Conservation (phyloP, 2,329 filamentous ascomycete species). For the Torrubiellomyces zombiae region DNA sequence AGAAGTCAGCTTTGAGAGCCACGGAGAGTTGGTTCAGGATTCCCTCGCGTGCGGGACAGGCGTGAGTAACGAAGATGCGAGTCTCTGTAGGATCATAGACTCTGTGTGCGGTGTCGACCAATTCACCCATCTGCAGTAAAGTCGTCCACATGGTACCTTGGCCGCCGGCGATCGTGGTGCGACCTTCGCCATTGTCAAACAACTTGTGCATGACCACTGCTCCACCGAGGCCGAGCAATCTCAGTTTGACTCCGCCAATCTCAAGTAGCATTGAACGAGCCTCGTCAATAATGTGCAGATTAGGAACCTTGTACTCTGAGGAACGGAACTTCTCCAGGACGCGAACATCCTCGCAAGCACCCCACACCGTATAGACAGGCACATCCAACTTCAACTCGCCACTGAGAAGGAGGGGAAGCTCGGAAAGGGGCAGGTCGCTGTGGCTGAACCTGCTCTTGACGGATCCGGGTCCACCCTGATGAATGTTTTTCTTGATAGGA, state of each 20-base stretch:
- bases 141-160: slow-evolving; percentile 99
- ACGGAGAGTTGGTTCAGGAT: slow-evolving; percentile 96
- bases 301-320: slow-evolving; percentile 92
- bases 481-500: slow-evolving; percentile 49
- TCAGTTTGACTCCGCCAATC: slow-evolving; percentile 87
- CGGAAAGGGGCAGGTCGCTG: slow-evolving; percentile 75
- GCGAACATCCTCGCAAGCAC: slow-evolving; percentile 93
- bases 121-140: slow-evolving; percentile 89
- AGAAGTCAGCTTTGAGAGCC: slow-evolving; percentile 94
- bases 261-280: slow-evolving; percentile 90
- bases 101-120: slow-evolving; percentile 93
- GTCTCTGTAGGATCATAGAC: slow-evolving; percentile 98
- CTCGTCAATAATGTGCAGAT: slow-evolving; percentile 97
- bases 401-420: slow-evolving; percentile 75
- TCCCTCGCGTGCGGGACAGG: slow-evolving; percentile 88
- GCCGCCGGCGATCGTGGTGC: slow-evolving; percentile 93
- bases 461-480: slow-evolving; percentile 49
- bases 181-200: slow-evolving; percentile 94
- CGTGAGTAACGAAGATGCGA: slow-evolving; percentile 89
- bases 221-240: slow-evolving; percentile 81
- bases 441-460: slow-evolving; percentile 76
- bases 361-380: slow-evolving; percentile 97
- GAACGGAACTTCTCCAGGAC: slow-evolving; percentile 96
- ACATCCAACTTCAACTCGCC: slow-evolving; percentile 85
- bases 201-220: slow-evolving; percentile 99